These are phyloP conservation scores for Solanum lycopersicoides DNA, from an alignment of 257 asterid species.

Conservation along the genomic window DNA sequence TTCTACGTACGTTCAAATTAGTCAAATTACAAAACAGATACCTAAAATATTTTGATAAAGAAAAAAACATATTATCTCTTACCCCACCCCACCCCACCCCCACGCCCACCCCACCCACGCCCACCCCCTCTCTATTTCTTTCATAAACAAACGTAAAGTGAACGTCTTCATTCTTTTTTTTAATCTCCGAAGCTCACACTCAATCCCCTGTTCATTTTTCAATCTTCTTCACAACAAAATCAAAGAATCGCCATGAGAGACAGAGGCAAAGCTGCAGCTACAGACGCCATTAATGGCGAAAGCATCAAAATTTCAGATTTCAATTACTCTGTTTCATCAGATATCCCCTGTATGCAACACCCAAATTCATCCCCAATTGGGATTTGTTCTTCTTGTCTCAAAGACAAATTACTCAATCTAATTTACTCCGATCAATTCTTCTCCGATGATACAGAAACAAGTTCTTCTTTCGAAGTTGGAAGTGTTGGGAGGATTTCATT, in stretches of 20 bases:
- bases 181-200: not conserved
- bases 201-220: not conserved
- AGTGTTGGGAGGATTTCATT: conserved; percentile 75
- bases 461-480: conserved; percentile 44
- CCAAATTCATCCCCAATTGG: conserved; percentile 57
- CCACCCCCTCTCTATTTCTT: conserved; percentile 27
- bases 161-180: conserved; percentile 26
- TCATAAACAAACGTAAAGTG: conserved; percentile 50
- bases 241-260: conserved; percentile 35
- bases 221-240: not conserved
- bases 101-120: not conserved
- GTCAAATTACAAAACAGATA: fast-evolving
- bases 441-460: conserved; percentile 21
- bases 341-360: conserved; percentile 60
- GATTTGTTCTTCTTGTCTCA: conserved; percentile 59
- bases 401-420: conserved; percentile 52
- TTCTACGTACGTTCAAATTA: fast-evolving
- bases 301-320: conserved; percentile 19
- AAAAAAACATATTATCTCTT: not conserved
- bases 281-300: not conserved
- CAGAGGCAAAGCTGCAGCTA: conserved; percentile 48
- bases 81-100: not conserved
- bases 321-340: conserved; percentile 43
- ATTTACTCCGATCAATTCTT: conserved; percentile 59
- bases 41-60: not conserved